phyloP scores from a whole-genome alignment of 1,284 basidiomycete genomes.

The Mixia osmundae region DNA sequence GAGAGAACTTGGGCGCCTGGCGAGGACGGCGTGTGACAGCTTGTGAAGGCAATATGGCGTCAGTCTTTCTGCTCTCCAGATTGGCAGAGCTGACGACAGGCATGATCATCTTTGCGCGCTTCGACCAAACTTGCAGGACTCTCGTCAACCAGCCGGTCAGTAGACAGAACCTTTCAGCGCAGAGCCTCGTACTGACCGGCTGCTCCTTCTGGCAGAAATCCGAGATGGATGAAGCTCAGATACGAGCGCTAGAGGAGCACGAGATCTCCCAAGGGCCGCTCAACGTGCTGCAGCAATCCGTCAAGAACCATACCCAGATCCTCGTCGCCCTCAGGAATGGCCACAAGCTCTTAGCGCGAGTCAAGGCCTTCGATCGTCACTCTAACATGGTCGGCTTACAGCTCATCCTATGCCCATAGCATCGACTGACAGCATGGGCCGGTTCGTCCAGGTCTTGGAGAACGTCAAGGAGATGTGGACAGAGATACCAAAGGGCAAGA shows the following conservation, averaged over 20 bases:
- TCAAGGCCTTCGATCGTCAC: conserved; percentile 97
- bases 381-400: conserved; percentile 67
- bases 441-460: conserved; percentile 46
- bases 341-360: conserved; percentile 89
- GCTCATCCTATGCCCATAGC: not conserved
- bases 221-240: conserved; percentile 87
- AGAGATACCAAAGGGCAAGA: conserved; percentile 90
- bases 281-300: conserved; percentile 92
- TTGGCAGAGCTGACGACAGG: no score
- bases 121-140: no score
- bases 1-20: no score
- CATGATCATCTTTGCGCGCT: no score
- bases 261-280: conserved; percentile 41
- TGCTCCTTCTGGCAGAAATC: no score
- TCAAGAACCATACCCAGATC: conserved; percentile 92
- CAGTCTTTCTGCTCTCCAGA: no score
- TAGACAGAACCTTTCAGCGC: no score
- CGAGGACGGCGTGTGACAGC: no score
- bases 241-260: conserved; percentile 56
- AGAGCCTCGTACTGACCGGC: no score
- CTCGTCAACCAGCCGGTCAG: no score
- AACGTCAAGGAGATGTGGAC: conserved; percentile 99
- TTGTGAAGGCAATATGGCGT: no score
- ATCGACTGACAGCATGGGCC: not conserved
- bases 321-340: conserved; percentile 94